These are phyloP conservation scores for Pseudomassariella vexata DNA, from an alignment of 2,329 filamentous ascomycete genomes.

Conservation along the genomic window DNA sequence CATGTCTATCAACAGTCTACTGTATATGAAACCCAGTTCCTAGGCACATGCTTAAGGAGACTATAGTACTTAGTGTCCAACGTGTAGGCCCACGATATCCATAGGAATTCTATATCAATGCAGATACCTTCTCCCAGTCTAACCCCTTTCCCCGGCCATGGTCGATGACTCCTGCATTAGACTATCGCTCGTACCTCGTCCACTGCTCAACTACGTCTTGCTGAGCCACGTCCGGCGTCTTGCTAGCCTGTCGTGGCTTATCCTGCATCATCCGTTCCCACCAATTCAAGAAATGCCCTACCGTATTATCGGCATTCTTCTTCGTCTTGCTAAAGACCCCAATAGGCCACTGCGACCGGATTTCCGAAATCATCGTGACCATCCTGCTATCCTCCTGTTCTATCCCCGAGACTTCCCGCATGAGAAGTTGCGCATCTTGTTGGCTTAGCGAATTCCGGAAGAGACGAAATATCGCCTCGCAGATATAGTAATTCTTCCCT, in stretches of 20 bases:
- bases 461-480: conserved; percentile 14
- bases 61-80: too few relatives aligned
- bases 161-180: not conserved
- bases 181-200: too few relatives aligned
- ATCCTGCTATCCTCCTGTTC: conserved; percentile 10
- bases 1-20: too few relatives aligned
- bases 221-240: too few relatives aligned
- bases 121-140: too few relatives aligned
- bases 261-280: conserved; percentile 9
- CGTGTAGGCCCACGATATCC: too few relatives aligned
- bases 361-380: conserved; percentile 12
- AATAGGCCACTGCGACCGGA: conserved; percentile 18
- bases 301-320: conserved; percentile 8
- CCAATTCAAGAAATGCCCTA: conserved; percentile 13
- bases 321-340: conserved; percentile 14
- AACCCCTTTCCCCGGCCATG: too few relatives aligned
- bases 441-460: conserved; percentile 12
- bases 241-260: not conserved
- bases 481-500: conserved; percentile 16
- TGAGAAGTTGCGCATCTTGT: conserved; percentile 11
- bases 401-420: conserved; percentile 9
- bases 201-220: too few relatives aligned
- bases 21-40: too few relatives aligned
- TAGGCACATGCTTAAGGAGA: too few relatives aligned
- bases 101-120: too few relatives aligned